Conservation (phyloP, 352 stramenopile genomes). For the Pelagophyceae sp. region DNA sequence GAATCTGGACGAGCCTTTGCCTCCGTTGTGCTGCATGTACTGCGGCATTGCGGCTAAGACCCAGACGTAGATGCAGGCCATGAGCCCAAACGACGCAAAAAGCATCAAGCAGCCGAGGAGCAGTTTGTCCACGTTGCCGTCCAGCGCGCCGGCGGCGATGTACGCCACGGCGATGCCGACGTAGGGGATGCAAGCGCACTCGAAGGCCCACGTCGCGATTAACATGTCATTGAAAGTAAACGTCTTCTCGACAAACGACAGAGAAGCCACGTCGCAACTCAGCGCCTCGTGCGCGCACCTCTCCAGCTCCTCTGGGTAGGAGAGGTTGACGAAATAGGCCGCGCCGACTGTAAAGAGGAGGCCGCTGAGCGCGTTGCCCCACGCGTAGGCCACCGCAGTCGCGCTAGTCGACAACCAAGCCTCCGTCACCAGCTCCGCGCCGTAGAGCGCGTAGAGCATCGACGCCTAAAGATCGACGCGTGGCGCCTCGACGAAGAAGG, state of each 20-base stretch:
- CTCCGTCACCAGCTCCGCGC: background rate
- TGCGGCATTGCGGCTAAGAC: background rate
- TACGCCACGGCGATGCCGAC: background rate
- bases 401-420: background rate
- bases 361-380: background rate
- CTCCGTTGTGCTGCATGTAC: conserved; percentile 7
- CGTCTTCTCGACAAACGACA: background rate
- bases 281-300: background rate
- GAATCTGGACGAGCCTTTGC: background rate
- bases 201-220: conserved; percentile 5
- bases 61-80: conserved; percentile 16
- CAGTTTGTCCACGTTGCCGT: background rate
- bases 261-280: background rate
- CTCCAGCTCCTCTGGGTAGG: conserved; percentile 2
- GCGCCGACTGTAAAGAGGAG: conserved; percentile 4
- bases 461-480: too few relatives aligned
- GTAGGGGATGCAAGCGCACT: conserved; percentile 7
- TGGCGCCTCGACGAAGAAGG: too few relatives aligned
- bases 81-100: background rate
- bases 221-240: conserved; percentile 16
- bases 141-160: background rate
- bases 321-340: background rate
- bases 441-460: background rate
- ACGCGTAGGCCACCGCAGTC: background rate
- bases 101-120: background rate